Base-by-base conservation (phyloP, 148 eudicot genomes). In the Vaccinium corymbosum region DNA sequence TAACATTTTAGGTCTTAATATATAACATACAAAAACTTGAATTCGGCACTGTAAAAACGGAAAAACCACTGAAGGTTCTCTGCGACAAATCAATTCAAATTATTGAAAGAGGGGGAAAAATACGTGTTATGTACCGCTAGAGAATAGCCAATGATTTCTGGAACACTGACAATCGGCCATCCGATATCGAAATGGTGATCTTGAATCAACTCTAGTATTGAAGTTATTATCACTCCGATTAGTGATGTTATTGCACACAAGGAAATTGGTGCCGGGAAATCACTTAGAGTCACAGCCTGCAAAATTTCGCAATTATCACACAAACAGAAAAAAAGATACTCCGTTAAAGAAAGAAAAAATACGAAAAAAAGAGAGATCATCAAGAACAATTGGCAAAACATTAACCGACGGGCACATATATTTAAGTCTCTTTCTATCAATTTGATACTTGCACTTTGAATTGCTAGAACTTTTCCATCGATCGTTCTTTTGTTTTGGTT, bases 181-280 rank as follows among this genome's bases (percentile, higher is more conserved):
- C 89, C 90, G 12, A 80, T 64, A 9, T 86, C 87, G n/a, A 88
- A n/a, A 27, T 56, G 77, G 68, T 87, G 89, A 16, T 89, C 86
- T 80, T 87, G 87, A 59, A 87, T 79, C 20, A 92, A 64, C 80
- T 91, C 87, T 52, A 89, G 29, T 2, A 87, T 25, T n/a, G 82
- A 72, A 7, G 95, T 91, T 19, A 89, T 73, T 19, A 89, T 4
- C 84, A 81, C 90, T 27, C 97, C 95, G 11, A 94, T 87, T 3
- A 94, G 38, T 11, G 95, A 94, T 32, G 95, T 94, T 38, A 90
- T 79, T 48, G 94, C 91, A 85, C 93, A 90, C 82, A 94, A 49
- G 3, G 93, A 87, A 38, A 94, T 85, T 38, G 97, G 94, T 25
- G 97, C 95, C 20, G 97, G 93, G 81, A 92, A 92, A 42, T 92